Conservation (phyloP, 768 basidiomycete species). For the Boletus tylopilopsis region DNA sequence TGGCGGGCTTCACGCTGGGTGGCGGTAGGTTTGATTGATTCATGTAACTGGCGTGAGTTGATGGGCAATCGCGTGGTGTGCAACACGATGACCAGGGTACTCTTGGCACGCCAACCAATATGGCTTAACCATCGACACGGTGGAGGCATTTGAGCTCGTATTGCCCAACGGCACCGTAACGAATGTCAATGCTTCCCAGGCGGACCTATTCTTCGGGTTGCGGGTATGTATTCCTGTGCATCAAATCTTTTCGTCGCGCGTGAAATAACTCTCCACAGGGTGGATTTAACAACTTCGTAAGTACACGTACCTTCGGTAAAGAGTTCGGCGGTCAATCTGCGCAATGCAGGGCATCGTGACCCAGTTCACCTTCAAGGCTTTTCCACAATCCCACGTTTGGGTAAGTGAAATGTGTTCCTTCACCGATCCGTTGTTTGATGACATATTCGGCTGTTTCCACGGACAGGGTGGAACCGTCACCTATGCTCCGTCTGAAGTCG, state of each 20-base stretch:
- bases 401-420: conserved; percentile 9
- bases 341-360: conserved; percentile 53
- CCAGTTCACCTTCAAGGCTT: conserved; percentile 48
- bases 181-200: conserved; percentile 31
- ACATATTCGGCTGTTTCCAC: conserved; percentile 2
- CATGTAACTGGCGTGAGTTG: not conserved
- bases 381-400: conserved; percentile 28
- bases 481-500: conserved; percentile 16
- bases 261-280: conserved; percentile 41
- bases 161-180: conserved; percentile 49
- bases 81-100: conserved; percentile 41
- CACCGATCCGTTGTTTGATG: conserved; percentile 1
- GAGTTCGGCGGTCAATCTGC: conserved; percentile 33
- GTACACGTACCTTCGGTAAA: conserved; percentile 2
- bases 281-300: conserved; percentile 60
- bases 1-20: conserved; percentile 56
- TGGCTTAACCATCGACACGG: conserved; percentile 54
- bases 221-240: conserved; percentile 31
- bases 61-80: conserved; percentile 5
- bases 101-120: conserved; percentile 63
- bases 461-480: conserved; percentile 47
- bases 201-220: conserved; percentile 44
- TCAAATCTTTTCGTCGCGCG: not conserved
- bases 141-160: conserved; percentile 56
- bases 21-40: conserved; percentile 39